phyloP scores from a whole-genome alignment of 192 early-diverging fungal genomes.

The Linnemannia hyalina region DNA sequence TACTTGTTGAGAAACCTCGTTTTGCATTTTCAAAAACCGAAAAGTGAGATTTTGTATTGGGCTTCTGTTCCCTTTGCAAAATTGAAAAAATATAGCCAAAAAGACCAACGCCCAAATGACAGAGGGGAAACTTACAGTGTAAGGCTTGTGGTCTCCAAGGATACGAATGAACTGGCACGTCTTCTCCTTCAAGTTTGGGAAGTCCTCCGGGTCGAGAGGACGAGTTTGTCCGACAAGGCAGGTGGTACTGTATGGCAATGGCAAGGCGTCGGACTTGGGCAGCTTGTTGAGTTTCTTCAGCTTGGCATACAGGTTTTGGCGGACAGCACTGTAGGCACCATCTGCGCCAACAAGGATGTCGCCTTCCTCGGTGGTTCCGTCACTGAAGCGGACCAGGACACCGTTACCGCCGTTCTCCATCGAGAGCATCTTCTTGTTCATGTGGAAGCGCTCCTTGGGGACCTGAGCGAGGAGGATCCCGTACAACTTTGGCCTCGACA shows the following conservation, averaged over 20 bases:
- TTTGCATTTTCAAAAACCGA: too few relatives aligned
- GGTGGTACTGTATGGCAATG: constrained; percentile 8
- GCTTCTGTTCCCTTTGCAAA: too few relatives aligned
- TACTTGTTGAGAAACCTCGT: background rate
- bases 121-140: background rate
- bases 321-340: constrained; percentile 2
- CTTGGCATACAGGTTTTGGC: constrained; percentile 7
- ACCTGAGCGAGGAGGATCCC: constrained; percentile 1
- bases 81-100: too few relatives aligned
- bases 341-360: constrained; percentile 24
- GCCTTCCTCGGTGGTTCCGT: constrained; percentile 1
- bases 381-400: constrained; percentile 7
- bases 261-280: background rate
- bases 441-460: background rate
- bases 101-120: too few relatives aligned
- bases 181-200: constrained; percentile 8
- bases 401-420: background rate
- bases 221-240: constrained; percentile 23
- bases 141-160: constrained; percentile 15
- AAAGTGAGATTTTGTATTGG: too few relatives aligned
- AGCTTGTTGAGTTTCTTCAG: background rate
- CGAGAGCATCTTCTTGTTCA: constrained; percentile 1
- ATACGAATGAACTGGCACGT: background rate
- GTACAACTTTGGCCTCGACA: background rate
- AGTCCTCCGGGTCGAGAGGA: constrained; percentile 12